Evolutionary conservation across 345 rosid genomes (phyloP).

Genomic region (Tarenaya hassleriana): DNA sequence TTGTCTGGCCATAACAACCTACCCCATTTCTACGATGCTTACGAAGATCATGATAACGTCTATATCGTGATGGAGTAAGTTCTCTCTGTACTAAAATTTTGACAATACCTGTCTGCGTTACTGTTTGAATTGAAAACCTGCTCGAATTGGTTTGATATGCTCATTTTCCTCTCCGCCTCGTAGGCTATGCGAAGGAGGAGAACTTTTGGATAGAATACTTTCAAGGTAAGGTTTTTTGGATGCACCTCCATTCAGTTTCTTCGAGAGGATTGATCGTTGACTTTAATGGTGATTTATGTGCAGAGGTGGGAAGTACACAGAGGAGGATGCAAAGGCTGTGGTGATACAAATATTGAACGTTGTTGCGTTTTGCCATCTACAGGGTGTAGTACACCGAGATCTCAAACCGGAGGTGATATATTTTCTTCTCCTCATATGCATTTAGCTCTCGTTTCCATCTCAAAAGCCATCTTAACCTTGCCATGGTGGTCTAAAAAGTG

Average conservation of each 20-base stretch:
- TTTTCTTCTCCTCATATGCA: neutral
- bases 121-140: neutral
- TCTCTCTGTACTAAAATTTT: constrained; percentile 1
- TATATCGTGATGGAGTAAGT: constrained; percentile 98
- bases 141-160: neutral
- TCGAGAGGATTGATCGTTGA: constrained; percentile 13
- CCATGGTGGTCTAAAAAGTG: too few relatives aligned
- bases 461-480: too few relatives aligned
- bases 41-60: constrained; percentile 82
- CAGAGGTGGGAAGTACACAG: constrained; percentile 96
- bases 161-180: constrained; percentile 18
- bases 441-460: too few relatives aligned
- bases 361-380: constrained; percentile 93
- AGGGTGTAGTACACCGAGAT: constrained; percentile 97
- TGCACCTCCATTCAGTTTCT: neutral
- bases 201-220: constrained; percentile 93
- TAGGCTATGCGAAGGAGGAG: constrained; percentile 98
- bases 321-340: constrained; percentile 93
- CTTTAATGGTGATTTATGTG: constrained; percentile 15
- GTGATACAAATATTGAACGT: constrained; percentile 84
- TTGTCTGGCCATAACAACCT: constrained; percentile 80
- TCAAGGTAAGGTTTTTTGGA: constrained; percentile 50
- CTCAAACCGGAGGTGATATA: constrained; percentile 86
- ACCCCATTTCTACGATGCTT: constrained; percentile 82
- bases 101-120: neutral